Conservation (phyloP, 2,329 filamentous ascomycete genomes). For the Beauveria sp. region DNA sequence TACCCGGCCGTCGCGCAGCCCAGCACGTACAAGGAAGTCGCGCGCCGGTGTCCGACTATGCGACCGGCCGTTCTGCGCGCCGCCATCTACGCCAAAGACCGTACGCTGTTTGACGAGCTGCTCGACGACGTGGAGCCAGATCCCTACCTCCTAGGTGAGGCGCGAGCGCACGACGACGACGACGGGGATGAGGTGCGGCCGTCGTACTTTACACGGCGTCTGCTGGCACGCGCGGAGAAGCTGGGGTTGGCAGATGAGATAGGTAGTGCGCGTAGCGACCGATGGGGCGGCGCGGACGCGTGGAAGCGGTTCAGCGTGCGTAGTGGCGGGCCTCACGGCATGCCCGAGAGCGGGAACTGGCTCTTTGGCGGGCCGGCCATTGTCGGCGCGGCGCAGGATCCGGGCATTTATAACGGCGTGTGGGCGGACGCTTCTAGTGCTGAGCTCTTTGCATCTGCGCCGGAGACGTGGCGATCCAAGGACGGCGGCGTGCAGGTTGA, state of each 20-base stretch:
- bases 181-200: not conserved
- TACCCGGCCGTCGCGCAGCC: not conserved
- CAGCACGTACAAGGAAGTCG: not conserved
- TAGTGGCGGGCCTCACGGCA: not conserved
- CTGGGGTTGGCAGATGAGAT: not conserved
- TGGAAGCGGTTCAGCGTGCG: not conserved
- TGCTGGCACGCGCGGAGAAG: not conserved
- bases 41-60: not conserved
- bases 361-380: not conserved
- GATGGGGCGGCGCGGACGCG: not conserved
- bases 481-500: not conserved
- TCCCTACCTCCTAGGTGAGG: not conserved
- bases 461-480: not conserved
- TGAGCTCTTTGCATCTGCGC: not conserved
- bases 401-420: not conserved
- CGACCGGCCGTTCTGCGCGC: not conserved
- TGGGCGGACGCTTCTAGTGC: not conserved
- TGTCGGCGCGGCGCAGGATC: not conserved
- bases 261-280: not conserved
- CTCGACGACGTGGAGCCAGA: not conserved
- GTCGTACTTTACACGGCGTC: not conserved
- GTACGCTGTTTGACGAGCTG: not conserved
- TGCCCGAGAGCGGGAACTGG: not conserved
- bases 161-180: not conserved
- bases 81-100: not conserved